Evolutionary conservation across 2,329 filamentous ascomycete species (phyloP).

Genomic region (Diaporthe vaccinii): DNA sequence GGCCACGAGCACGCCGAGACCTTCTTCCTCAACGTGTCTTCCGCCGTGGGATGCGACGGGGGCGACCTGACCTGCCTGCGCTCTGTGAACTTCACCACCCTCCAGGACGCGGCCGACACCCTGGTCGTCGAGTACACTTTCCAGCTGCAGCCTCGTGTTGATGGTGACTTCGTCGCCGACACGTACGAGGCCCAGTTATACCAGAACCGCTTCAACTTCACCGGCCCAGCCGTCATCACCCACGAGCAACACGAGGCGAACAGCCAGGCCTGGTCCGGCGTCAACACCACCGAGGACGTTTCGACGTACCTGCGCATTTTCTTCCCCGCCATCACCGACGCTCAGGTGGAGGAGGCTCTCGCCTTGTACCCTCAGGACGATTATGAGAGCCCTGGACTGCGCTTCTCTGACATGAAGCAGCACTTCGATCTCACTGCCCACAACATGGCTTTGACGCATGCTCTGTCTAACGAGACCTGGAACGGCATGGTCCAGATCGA

Average conservation of each 20-base stretch:
- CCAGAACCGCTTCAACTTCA: conserved; percentile 53
- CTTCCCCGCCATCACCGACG: conserved; percentile 52
- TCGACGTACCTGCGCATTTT: conserved; percentile 48
- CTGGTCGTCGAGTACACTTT: conserved; percentile 48
- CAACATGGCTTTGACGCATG: conserved; percentile 51
- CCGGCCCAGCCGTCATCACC: conserved; percentile 51
- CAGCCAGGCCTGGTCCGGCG: conserved; percentile 47
- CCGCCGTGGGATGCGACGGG: conserved; percentile 46
- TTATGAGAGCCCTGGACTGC: conserved; percentile 51
- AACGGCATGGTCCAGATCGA: conserved; percentile 51
- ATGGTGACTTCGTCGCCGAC: conserved; percentile 52
- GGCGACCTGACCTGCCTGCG: conserved; percentile 50
- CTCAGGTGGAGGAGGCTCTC: conserved; percentile 48
- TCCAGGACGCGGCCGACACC: conserved; percentile 46
- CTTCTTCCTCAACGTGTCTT: conserved; percentile 39
- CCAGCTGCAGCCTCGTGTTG: conserved; percentile 53
- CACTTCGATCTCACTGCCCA: conserved; percentile 51
- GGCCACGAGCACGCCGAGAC: conserved; percentile 52
- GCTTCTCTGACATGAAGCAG: conserved; percentile 54
- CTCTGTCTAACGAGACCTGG: conserved; percentile 53
- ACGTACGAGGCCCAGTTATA: conserved; percentile 54
- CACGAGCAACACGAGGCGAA: conserved; percentile 54
- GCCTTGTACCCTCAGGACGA: conserved; percentile 50
- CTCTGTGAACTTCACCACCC: conserved; percentile 41
- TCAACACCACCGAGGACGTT: conserved; percentile 51